Conservation (phyloP, 441 rosid species). For the Populus hybrid region DNA sequence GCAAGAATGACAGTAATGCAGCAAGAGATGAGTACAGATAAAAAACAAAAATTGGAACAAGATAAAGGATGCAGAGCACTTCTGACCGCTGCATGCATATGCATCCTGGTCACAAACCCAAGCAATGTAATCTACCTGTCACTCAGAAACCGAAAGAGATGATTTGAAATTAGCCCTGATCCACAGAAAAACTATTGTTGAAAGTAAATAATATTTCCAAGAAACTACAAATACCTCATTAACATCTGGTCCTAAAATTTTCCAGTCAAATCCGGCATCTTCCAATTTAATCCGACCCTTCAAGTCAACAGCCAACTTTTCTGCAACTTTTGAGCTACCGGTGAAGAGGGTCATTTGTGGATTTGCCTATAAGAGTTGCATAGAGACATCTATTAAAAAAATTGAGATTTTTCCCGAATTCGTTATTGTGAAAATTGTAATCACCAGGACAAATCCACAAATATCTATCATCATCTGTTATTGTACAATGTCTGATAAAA, state of each 20-base stretch:
- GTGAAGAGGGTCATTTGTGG: slow-evolving; percentile 97
- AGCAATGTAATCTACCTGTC: slow-evolving; percentile 74
- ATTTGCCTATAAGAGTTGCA: slow-evolving; percentile 52
- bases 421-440: not conserved
- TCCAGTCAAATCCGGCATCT: slow-evolving; percentile 99
- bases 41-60: not conserved
- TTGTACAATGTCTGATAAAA: not conserved
- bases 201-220: not conserved
- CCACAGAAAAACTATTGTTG: not conserved
- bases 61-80: slow-evolving; percentile 66
- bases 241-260: slow-evolving; percentile 95
- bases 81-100: slow-evolving; percentile 97
- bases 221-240: slow-evolving; percentile 54
- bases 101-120: slow-evolving; percentile 64
- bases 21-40: not conserved
- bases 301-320: slow-evolving; percentile 87
- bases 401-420: not conserved
- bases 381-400: not conserved
- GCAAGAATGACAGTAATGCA: not conserved
- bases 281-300: slow-evolving; percentile 87
- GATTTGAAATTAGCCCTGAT: slow-evolving; percentile 11
- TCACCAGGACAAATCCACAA: not conserved
- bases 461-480: not conserved
- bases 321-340: slow-evolving; percentile 96
- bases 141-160: slow-evolving; percentile 20